phyloP scores from a whole-genome alignment of 805 yeast genomes.

The Candida dajiaensis region DNA sequence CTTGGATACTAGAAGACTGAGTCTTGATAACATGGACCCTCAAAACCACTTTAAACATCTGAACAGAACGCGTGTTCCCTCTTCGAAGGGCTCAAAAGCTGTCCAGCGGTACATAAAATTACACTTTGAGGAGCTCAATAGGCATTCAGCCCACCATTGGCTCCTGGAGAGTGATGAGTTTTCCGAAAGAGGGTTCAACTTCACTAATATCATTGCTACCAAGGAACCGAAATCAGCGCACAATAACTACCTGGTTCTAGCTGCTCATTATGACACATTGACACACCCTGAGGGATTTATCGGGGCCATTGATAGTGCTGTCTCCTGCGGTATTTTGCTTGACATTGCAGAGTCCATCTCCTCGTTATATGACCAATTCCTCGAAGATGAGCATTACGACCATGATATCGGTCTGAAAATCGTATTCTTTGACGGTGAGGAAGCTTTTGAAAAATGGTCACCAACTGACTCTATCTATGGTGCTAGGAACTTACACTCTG shows the following conservation, averaged over 20 bases:
- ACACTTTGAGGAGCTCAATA: slow-evolving; percentile 26
- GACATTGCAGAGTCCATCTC: slow-evolving; percentile 31
- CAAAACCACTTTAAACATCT: slow-evolving; percentile 25
- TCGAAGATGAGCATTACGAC: slow-evolving; percentile 7
- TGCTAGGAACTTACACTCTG: slow-evolving; percentile 40
- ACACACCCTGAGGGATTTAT: slow-evolving; percentile 45
- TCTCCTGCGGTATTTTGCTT: slow-evolving; percentile 47
- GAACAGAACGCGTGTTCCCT: slow-evolving; percentile 37
- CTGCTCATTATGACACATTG: slow-evolving; percentile 51
- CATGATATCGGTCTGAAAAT: slow-evolving; percentile 36
- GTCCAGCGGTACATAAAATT: slow-evolving; percentile 32
- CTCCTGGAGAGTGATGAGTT: slow-evolving; percentile 31
- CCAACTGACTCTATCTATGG: slow-evolving; percentile 51
- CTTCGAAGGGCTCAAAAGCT: slow-evolving; percentile 32
- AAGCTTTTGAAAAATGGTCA: slow-evolving; percentile 50
- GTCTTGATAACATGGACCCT: slow-evolving; percentile 9
- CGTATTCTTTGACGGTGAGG: slow-evolving; percentile 58
- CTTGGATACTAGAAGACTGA: slow-evolving; percentile 11
- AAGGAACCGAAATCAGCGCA: slow-evolving; percentile 16
- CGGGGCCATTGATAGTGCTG: slow-evolving; percentile 58
- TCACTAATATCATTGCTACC: slow-evolving; percentile 33
- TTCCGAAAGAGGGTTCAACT: slow-evolving; percentile 27
- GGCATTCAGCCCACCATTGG: slow-evolving; percentile 23
- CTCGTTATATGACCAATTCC: slow-evolving; percentile 12
- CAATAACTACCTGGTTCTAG: slow-evolving; percentile 31